Percentiles rank a stretch among this genome's conserved stretches.
These are phyloP conservation scores for Tetracladium marchalianum DNA, from an alignment of 495 filamentous ascomycete genomes.

Conservation along the genomic window DNA sequence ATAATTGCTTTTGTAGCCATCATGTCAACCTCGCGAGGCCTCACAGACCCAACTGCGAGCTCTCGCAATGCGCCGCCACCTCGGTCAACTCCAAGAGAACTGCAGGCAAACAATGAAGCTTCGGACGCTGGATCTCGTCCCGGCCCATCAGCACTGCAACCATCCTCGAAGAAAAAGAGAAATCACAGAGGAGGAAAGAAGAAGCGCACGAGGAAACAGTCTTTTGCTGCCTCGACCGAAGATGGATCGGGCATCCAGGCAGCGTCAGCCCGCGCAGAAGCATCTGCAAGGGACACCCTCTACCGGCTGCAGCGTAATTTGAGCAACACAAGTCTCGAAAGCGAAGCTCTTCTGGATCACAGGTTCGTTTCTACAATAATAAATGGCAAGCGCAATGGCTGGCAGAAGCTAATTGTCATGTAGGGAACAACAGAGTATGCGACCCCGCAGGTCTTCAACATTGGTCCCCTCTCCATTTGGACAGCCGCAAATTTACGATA, in stretches of 20 bases:
- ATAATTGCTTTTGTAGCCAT: no score
- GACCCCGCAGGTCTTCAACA: conserved; percentile 52
- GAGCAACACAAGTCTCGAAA: conserved; percentile 76
- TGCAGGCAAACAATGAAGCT: no score
- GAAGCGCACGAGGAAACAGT: conserved; percentile 51
- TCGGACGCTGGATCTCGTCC: no score
- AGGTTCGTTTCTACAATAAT: conserved; percentile 37
- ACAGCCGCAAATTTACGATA: conserved; percentile 18
- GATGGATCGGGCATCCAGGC: conserved; percentile 29
- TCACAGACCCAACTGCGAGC: no score
- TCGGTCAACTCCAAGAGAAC: no score
- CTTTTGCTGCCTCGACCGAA: conserved; percentile 45
- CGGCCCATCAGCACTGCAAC: neutral
- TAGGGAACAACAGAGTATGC: conserved; percentile 62
- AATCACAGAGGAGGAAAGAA: conserved; percentile 45
- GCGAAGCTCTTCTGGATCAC: conserved; percentile 71
- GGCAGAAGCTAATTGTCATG: conserved; percentile 4
- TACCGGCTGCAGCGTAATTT: conserved; percentile 50
- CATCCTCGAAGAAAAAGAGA: conserved; percentile 30
- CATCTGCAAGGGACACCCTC: conserved; percentile 30
- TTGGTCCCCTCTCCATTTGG: conserved; percentile 26
- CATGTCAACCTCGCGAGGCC: no score
- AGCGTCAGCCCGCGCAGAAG: conserved; percentile 18
- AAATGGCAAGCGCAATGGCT: neutral
- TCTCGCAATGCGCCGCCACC: no score